Base-by-base conservation (phyloP, 768 basidiomycete genomes). In the Trametes villosa region DNA sequence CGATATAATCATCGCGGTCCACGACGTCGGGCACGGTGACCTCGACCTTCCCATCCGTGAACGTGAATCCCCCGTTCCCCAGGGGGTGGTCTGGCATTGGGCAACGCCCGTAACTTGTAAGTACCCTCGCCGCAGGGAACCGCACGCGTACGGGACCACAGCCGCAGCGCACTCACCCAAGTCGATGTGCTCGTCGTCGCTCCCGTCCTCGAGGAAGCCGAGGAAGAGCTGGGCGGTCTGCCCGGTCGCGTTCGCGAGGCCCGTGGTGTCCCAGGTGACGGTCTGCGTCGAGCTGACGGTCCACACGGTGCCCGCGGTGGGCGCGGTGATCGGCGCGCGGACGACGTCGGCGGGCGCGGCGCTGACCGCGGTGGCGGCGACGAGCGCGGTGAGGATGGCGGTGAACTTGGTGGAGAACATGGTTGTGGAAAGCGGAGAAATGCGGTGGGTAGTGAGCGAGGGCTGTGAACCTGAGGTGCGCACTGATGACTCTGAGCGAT, bases 221-320 rank as follows among this genome's bases (percentile, higher is more conserved):
- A 87, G 77, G 8, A 85, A 63, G 38, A 86, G 64, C 38, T 68
- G 27, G 11, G 85, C 76, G 2, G 72, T 78, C 4, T 72, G n/a
- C n/a, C n/a, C 70, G 57, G 60, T 36, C 27, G 70, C 72, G 36
- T 75, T 68, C 2, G 29, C 11, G 3, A 87, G 66, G 33, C 71
- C 59, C 20, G 70, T 62, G 12, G 70, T 65, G 60, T 76, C 68
- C 85, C 85, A 86, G 36, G 67, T 69, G 60, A 86, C 80, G 29
- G 67, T 65, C 62, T 80, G 76, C 1, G 22, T 46, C 9, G 66
- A 64, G 24, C 78, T 77, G 31, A 68, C 59, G 5, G 41, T 22
- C 84, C 84, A 86, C 13, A 72, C 36, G 8, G 66, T 59, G 11
- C 59, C 59, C 5, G 49, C 44, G 18, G 50, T 58, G 36, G 83